These are phyloP conservation scores for Quercus cerris DNA, from an alignment of 306 rosid genomes.

Conservation along the genomic window DNA sequence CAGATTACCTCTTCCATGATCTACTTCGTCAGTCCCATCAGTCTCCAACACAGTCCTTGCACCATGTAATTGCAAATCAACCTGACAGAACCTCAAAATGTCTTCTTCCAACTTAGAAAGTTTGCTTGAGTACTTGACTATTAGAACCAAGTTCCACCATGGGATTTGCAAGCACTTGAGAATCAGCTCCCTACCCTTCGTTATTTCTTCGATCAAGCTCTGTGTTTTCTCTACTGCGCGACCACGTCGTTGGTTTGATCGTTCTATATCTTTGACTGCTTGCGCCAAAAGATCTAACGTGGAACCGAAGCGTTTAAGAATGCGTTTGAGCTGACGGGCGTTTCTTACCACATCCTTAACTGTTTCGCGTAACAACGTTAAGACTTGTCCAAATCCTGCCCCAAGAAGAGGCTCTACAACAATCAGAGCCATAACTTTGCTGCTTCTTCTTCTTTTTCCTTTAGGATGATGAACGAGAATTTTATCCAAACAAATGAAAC, in stretches of 20 bases:
- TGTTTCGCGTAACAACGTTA: slow-evolving; percentile 11
- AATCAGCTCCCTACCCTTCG: slow-evolving; percentile 24
- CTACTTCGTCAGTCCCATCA: too few species aligned
- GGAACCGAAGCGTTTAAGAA: slow-evolving; percentile 4
- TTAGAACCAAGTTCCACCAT: slow-evolving; percentile 27
- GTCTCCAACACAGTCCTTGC: neutral
- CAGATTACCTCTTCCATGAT: too few species aligned
- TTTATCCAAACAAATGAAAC: too few species aligned
- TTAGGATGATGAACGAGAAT: too few species aligned
- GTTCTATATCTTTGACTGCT: slow-evolving; percentile 26
- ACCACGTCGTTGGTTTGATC: neutral
- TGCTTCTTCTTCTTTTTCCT: too few species aligned
- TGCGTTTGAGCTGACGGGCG: slow-evolving; percentile 21
- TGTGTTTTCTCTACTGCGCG: slow-evolving; percentile 16
- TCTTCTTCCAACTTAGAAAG: slow-evolving; percentile 31
- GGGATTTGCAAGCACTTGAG: slow-evolving; percentile 17
- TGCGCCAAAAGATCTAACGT: slow-evolving; percentile 21
- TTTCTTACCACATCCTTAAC: slow-evolving; percentile 16
- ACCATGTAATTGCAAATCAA: slow-evolving; percentile 17
- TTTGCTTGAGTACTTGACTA: slow-evolving; percentile 18
- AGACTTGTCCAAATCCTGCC: slow-evolving; percentile 12
- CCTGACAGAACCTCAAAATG: neutral
- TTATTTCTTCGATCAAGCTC: slow-evolving; percentile 3
- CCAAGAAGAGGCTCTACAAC: slow-evolving; percentile 27
- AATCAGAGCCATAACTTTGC: too few species aligned